Base-by-base conservation (phyloP, 2,329 filamentous ascomycete species). In the Penicillium sp. region DNA sequence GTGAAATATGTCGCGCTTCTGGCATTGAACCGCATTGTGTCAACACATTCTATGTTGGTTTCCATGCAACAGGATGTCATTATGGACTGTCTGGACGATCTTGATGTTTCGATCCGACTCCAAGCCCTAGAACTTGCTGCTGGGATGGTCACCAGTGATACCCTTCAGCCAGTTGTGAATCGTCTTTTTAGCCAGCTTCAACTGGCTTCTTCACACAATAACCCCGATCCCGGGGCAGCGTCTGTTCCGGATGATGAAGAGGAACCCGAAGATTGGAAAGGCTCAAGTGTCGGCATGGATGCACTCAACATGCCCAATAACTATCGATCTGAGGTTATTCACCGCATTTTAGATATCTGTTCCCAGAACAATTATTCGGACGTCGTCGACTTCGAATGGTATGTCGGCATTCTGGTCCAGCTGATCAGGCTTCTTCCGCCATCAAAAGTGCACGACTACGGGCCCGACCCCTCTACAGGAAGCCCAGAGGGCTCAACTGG, bases 1-100 rank as follows among this genome's bases (percentile, higher is more conserved):
- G 91, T 99, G 65, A 97, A 96, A 88, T 99, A 97, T 69, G 95
- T 99, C 67, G 93, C 95, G 1, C 79, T 99, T 50, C 82, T 99
- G 59, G 93, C 95, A 1, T 96, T 99, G 76, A 96, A 96, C 72
- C 93, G 93, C 71, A 96, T 99, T 66, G 93, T 96, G 29, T 75
- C 84, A 21, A 95, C 93, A 0, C 93, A 99, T 71, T 90, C 93
- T 3, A 87, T 88, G 71, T 83, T 99, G 31, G 95, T 99, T 27
- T 88, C 91, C 5, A 85, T 93, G 71, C 95, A 99, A 71, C 91
- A 96, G 73, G 93, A 98, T 74, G 93, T 98, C 48, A 97, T 99
- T 61, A 82, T 99, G 72, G 90, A 96, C 68, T 99, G 95, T 71
- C 91, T 99, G 66, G 95, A 98, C 72, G 96, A 96, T 72, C 83